Base-by-base conservation (phyloP, 495 filamentous ascomycete species). In the Barbatosphaeria neglecta region DNA sequence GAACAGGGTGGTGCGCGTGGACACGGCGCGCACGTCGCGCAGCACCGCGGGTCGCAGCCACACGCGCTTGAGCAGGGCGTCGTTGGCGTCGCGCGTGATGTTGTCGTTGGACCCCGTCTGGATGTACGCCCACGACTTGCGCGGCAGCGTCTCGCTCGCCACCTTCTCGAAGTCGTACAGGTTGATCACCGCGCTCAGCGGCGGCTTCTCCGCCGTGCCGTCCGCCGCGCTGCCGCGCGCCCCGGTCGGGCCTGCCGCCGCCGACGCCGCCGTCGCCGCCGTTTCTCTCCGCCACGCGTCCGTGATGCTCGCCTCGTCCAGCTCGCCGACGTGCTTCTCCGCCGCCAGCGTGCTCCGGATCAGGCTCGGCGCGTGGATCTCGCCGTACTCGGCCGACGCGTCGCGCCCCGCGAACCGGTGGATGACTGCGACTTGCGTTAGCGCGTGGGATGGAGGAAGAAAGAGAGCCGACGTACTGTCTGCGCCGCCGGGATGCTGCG, bases 61-160 rank as follows among this genome's bases (percentile, higher is more conserved):
- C 70, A 43, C 76, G 60, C 55, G 87, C 68, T 86, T 81, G 69
- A 81, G 93, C 7, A 87, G 86, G 9, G 77, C 74, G 57, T 89
- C 82, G 67, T 95, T 95, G 64, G 86, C 84, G 19, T 83, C 75
- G 80, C 92, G 77, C 6, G 88, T 92, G 77, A 86, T 50, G 25
- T 43, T 49, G 20, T 59, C 85, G 62, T 94, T 87, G 1, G 87
- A 84, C 47, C 82, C 86, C 55, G 81, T 84, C 6, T 82, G 84
- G 58, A 89, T 86, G 63, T 80, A 84, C 6, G 74, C 74, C 28
- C 73, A 59, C 17, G 52, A 55, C 27, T 69, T 69, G 4, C 38
- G 47, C 37, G 52, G 45, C 2, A 73, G 69, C 0, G 82, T 82
- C 44, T 82, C 58, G 0, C 79, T 56, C 56, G 84, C 83, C 8